Base-by-base conservation (phyloP, 2,329 filamentous ascomycete species). In the Trichoderma oligosporum region DNA sequence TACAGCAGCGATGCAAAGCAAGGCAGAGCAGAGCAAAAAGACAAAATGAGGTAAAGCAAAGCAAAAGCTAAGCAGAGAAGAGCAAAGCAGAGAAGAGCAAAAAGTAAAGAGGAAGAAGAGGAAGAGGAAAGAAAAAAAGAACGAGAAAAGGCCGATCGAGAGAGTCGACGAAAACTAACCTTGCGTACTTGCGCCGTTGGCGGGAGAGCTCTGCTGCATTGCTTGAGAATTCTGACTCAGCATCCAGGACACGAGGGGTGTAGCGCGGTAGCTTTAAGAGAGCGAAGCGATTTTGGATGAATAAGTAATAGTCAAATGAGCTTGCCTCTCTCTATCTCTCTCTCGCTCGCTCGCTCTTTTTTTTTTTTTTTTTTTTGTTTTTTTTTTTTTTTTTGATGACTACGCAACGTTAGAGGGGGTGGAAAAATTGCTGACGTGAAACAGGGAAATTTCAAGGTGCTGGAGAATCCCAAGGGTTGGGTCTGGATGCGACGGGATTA, bases 201-300 rank as follows among this genome's bases (percentile, higher is more conserved):
- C 55, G 29, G 54, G 33, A 41, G 58, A 59, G 57, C 57, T 60
- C 58, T 60, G 56, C 56, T 53, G 58, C 58, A 60, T 60, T 60
- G 58, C 58, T 60, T 47, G 58, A 46, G 45, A 48, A 49, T 57
- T 60, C 58, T 60, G 58, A 60, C 58, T 60, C 58, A 60, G 58
- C 58, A 60, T 60, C 42, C 54, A 38, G 42, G 48, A 39, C 27
- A 25, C 31, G 31, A 31, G 20, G 16, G n/a, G n/a, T n/a, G n/a
- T n/a, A n/a, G 42, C 24, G 31, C 39, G 39, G n/a, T 31, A 53
- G 49, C 49, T 54, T 35, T 33, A 54, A 20, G 11, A 56, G 53
- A 12, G 27, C 36, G 55, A 53, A n/a, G n/a, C n/a, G n/a, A n/a
- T n/a, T n/a, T n/a, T n/a, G n/a, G n/a, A 29, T 25, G 9, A n/a